Percentiles rank a stretch among this genome's conserved stretches.
These are phyloP conservation scores for Diaporthe citriasiana DNA, from an alignment of 2,329 filamentous ascomycete species.

Conservation along the genomic window DNA sequence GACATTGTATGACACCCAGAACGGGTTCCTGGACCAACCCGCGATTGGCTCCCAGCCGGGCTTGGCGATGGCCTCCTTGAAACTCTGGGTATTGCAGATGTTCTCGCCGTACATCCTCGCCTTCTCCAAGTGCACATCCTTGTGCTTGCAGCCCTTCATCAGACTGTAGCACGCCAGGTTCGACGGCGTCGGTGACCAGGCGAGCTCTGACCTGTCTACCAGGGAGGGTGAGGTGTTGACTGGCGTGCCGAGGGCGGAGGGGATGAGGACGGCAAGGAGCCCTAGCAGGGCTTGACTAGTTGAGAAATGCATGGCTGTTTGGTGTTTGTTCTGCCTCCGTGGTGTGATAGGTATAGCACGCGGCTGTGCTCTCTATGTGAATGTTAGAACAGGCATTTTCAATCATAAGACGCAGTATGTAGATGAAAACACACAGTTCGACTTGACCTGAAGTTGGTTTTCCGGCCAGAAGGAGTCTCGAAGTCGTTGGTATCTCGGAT, in stretches of 20 bases:
- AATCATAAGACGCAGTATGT: background rate
- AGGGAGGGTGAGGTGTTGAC: background rate
- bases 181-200: background rate
- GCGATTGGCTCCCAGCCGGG: background rate
- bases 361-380: background rate
- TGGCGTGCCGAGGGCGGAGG: background rate
- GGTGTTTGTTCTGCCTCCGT: background rate
- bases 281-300: background rate
- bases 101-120: background rate
- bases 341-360: background rate
- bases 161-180: background rate
- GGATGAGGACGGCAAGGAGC: background rate
- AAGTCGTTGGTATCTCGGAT: background rate
- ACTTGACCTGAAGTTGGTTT: background rate
- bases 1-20: background rate
- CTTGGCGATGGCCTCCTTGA: background rate
- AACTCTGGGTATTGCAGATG: background rate
- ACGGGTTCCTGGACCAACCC: accelerated
- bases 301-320: background rate
- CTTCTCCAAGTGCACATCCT: background rate
- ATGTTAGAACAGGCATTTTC: background rate
- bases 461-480: background rate
- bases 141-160: background rate
- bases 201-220: background rate
- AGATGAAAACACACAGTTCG: background rate